Evolutionary conservation across 2,329 filamentous ascomycete species (phyloP), one percentile per base, ranked within the genome.

Genomic region (Xylaria sp.): DNA sequence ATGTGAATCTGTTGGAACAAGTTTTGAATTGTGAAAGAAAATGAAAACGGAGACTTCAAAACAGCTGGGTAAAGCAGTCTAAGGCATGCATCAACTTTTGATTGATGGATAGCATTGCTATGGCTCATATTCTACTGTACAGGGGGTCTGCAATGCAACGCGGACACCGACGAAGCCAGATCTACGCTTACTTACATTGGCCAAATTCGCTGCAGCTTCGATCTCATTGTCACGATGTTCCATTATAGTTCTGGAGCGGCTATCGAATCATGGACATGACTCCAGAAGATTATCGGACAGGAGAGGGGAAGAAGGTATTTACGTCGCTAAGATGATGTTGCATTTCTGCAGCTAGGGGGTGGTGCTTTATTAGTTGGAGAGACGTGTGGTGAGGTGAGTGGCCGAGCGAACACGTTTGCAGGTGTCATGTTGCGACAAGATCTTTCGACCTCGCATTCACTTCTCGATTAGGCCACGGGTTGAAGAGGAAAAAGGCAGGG

Each of bases 81-180:
- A 58, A 66, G 62, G 36, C 18, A 43, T 25, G 39, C 28, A 13
- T 52, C 36, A 18, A 23, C 56, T 41, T 56, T 23, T 49, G 13
- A 7, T 36, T 56, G 4, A 5, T 18, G 1, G 13, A 56, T 39
- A 20, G 18, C 12, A 41, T 49, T 23, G 9, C 61, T 55, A 6
- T 20, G 18, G 43, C 15, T 25, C 28, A 58, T 6, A 23, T n/a
- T 62, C 33, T 54, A 28, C 54, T 31, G 20, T 31, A 23, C 23
- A 46, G 54, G 20, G 31, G 7, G 49, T 36, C 67, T 66, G 63
- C 58, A 69, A 62, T 69, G 58, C 57, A 66, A 54, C 62, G 28
- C 13, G 0, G 18, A 20, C 46, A 59, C 23, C 51, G 10, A 66
- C 41, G 20, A 48, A n/a, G 15, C 15, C 25, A 41, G 56, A 54